A percentile compares a stretch with the other conserved stretches of the same genome.
Evolutionary conservation across 345 rosid genomes (phyloP).

Genomic region (Streptanthus diversifolius): DNA sequence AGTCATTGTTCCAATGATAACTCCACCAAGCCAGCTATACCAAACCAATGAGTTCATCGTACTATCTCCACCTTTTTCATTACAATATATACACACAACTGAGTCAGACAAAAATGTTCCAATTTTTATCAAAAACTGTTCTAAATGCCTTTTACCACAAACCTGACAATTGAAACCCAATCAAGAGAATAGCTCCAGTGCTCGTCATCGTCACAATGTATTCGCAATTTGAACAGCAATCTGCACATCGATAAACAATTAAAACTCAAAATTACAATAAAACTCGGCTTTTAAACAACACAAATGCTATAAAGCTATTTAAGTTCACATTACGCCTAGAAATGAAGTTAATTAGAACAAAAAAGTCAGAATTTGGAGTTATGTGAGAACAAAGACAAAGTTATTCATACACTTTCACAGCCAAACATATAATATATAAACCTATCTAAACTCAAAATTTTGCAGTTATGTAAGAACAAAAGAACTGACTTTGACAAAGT

Average conservation of each 20-base stretch:
- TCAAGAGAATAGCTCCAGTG: slow-evolving; percentile 77
- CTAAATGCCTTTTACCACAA: slow-evolving; percentile 2
- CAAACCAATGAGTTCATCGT: slow-evolving; percentile 80
- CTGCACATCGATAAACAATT: slow-evolving; percentile 31
- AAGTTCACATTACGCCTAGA: background rate
- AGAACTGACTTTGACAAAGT: too few species aligned
- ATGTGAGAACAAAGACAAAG: background rate
- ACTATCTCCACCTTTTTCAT: slow-evolving; percentile 69
- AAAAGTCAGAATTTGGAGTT: background rate
- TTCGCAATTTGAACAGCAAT: slow-evolving; percentile 79
- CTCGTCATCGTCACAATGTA: slow-evolving; percentile 91
- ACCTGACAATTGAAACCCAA: slow-evolving; percentile 93
- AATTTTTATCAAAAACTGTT: background rate
- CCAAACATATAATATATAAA: background rate
- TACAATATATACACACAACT: slow-evolving; percentile 7
- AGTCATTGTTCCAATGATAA: slow-evolving; percentile 89
- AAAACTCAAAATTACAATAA: background rate
- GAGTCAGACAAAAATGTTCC: slow-evolving; percentile 19
- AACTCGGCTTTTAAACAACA: background rate
- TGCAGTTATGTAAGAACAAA: background rate
- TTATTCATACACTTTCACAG: background rate
- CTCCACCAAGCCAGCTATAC: slow-evolving; percentile 98
- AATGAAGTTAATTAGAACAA: background rate
- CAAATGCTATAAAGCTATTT: background rate
- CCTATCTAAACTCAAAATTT: background rate